Conservation (phyloP, 148 eudicot genomes). For the Oxyria digyna region DNA sequence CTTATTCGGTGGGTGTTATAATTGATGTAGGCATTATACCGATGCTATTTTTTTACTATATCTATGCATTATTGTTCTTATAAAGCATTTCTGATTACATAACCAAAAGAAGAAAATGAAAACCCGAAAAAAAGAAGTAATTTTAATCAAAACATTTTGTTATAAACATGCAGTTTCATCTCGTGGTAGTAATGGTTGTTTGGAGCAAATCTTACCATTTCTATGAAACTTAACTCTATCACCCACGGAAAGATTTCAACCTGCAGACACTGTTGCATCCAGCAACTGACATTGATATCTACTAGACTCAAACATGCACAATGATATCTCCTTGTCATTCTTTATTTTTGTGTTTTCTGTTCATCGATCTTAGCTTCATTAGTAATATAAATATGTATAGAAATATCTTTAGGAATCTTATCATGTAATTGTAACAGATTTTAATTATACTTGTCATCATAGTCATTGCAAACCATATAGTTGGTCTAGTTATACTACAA, state of each 20-base stretch:
- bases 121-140: neutral
- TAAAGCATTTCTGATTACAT: neutral
- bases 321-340: neutral
- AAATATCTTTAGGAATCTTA: too few relatives aligned
- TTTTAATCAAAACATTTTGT: neutral
- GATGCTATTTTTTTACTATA: neutral
- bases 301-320: neutral
- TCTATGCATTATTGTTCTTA: neutral
- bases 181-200: neutral
- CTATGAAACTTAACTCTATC: neutral
- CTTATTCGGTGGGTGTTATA: neutral
- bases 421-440: too few relatives aligned
- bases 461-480: too few relatives aligned
- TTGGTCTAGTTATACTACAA: too few relatives aligned
- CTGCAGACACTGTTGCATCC: conserved; percentile 5
- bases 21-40: conserved; percentile 1
- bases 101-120: neutral
- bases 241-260: neutral
- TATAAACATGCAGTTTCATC: neutral
- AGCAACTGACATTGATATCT: conserved; percentile 5
- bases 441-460: too few relatives aligned
- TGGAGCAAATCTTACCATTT: conserved; percentile 1
- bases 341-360: neutral
- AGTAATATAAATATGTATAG: neutral
- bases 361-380: neutral